These are phyloP conservation scores for Solanum pinnatisectum DNA, from an alignment of 257 asterid species.

Conservation along the genomic window DNA sequence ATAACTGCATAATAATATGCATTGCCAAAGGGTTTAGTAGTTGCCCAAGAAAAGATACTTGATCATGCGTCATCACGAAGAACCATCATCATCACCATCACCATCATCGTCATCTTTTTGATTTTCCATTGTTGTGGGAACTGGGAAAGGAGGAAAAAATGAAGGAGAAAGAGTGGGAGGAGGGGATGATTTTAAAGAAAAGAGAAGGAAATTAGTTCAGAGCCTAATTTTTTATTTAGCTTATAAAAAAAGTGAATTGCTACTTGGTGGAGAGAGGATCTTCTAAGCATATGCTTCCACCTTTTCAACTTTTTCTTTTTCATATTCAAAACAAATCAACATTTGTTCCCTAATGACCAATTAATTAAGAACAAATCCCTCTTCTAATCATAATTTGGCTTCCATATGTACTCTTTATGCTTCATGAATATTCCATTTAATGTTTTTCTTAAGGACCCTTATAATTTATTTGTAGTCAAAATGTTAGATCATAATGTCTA, in stretches of 20 bases:
- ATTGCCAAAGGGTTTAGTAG: conserved; percentile 54
- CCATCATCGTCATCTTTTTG: neutral
- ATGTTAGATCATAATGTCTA: neutral
- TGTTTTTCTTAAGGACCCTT: neutral
- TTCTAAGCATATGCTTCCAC: conserved; percentile 40
- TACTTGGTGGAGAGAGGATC: conserved; percentile 31
- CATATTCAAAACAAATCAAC: neutral
- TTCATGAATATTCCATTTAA: neutral
- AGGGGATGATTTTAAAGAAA: neutral
- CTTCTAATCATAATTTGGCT: neutral
- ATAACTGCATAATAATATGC: neutral
- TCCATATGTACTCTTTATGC: neutral
- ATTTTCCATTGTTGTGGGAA: neutral
- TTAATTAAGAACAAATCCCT: neutral
- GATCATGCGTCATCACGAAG: neutral
- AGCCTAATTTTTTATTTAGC: neutral
- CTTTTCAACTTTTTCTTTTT: conserved; percentile 25
- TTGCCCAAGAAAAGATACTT: conserved; percentile 30
- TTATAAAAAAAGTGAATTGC: conserved; percentile 1
- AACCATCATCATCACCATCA: neutral
- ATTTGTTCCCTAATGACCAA: neutral
- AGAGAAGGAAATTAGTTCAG: neutral
- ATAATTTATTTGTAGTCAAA: neutral
- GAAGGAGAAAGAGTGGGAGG: neutral
- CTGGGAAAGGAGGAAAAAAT: neutral